Evolutionary conservation across 371 early-diverging fungal species (phyloP).

Genomic region (Conidiobolus incongruus): DNA sequence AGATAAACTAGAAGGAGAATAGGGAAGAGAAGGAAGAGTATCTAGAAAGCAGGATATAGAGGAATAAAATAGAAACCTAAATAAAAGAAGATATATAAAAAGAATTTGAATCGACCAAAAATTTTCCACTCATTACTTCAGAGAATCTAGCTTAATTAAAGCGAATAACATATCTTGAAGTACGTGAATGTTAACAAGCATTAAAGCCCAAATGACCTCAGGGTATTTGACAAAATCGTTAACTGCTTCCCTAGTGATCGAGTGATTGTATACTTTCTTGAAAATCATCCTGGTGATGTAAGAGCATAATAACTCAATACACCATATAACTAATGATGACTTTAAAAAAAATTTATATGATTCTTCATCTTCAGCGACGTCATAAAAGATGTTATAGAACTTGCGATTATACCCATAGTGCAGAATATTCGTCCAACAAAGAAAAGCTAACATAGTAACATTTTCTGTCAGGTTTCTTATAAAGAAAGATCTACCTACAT

Average conservation of each 20-base stretch:
- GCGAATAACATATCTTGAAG: constrained; percentile 44
- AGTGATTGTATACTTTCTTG: constrained; percentile 18
- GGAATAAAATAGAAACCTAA: no score
- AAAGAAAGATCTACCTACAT: constrained; percentile 40
- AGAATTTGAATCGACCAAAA: no score
- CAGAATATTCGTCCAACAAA: constrained; percentile 41
- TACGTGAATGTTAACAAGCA: constrained; percentile 43
- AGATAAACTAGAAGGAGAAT: no score
- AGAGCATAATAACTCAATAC: constrained; percentile 31
- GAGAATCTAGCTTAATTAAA: constrained; percentile 21
- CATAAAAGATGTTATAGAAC: constrained; percentile 42
- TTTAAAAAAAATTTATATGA: no score
- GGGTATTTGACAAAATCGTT: constrained; percentile 38
- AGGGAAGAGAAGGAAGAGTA: no score
- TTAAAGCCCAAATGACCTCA: constrained; percentile 34
- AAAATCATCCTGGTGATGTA: constrained; percentile 27
- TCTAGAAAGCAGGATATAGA: no score
- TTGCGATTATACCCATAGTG: constrained; percentile 37
- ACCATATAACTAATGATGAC: constrained; percentile 33
- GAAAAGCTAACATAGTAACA: constrained; percentile 48
- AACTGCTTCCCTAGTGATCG: constrained; percentile 31
- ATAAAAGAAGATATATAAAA: no score
- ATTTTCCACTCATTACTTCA: no score
- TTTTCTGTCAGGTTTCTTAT: constrained; percentile 50
- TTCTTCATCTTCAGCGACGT: no score